These are phyloP conservation scores for Alnus glutinosa DNA, from an alignment of 306 rosid genomes.

Conservation along the genomic window DNA sequence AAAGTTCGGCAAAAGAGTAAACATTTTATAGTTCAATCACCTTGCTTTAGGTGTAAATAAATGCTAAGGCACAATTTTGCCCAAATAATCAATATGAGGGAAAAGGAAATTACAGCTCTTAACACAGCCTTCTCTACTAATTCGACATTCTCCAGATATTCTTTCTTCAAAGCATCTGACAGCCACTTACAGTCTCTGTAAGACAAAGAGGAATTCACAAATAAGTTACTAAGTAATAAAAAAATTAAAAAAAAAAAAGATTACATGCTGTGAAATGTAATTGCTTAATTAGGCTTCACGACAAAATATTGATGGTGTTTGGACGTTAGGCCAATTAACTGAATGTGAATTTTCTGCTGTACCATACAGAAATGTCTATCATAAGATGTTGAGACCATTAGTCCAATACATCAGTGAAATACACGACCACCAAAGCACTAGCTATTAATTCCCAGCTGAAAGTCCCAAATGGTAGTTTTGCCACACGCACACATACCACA, in stretches of 20 bases:
- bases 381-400: background rate
- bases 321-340: background rate
- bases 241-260: background rate
- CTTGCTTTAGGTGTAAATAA: background rate
- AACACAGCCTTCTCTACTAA: conserved; percentile 37
- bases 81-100: background rate
- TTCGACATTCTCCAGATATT: conserved; percentile 34
- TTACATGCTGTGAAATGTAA: background rate
- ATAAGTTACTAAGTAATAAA: background rate
- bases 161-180: conserved; percentile 35
- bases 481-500: background rate
- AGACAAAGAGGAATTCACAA: conserved; percentile 1
- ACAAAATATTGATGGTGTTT: background rate
- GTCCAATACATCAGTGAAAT: background rate
- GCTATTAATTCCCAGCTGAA: background rate
- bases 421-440: background rate
- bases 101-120: conserved; percentile 37
- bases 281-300: background rate
- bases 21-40: background rate
- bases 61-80: background rate
- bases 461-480: background rate
- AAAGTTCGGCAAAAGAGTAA: background rate
- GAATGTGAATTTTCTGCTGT: background rate
- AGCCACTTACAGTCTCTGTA: conserved; percentile 48
- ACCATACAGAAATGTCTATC: conserved; percentile 3